Conservation (phyloP, 2,329 filamentous ascomycete species). For the Alternaria sp. region DNA sequence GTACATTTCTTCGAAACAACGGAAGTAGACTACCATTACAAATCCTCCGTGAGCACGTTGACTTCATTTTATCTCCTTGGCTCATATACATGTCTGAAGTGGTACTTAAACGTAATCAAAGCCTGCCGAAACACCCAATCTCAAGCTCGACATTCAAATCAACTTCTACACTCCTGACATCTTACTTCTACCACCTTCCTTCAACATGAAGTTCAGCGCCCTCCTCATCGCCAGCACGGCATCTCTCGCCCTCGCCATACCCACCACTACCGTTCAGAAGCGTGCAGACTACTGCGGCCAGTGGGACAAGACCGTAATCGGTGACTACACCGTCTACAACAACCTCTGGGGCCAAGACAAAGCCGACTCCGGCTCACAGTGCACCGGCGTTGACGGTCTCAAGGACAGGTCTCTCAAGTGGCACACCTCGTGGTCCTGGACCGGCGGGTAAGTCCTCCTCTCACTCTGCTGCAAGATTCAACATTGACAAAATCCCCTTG, state of each 20-base stretch:
- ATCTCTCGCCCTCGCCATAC: constrained; percentile 41
- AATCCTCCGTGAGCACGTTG: constrained; percentile 18
- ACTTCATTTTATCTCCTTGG: constrained; percentile 19
- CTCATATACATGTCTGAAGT: constrained; percentile 6
- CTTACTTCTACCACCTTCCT: not conserved
- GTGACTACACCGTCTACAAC: constrained; percentile 49
- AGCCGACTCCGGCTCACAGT: constrained; percentile 58
- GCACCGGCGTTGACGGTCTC: constrained; percentile 55
- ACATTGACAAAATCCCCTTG: constrained; percentile 9
- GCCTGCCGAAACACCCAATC: constrained; percentile 4
- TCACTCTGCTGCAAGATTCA: not conserved
- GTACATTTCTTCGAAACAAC: constrained; percentile 18
- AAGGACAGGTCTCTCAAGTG: constrained; percentile 53
- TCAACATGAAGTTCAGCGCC: constrained; percentile 44
- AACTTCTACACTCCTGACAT: not conserved
- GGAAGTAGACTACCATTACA: constrained; percentile 11
- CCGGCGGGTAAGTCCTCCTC: constrained; percentile 47
- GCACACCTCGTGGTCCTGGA: constrained; percentile 57
- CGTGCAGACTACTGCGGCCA: constrained; percentile 48
- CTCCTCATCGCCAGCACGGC: constrained; percentile 39
- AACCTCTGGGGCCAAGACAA: constrained; percentile 56
- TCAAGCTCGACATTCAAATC: not conserved
- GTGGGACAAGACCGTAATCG: constrained; percentile 40
- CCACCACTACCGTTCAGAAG: constrained; percentile 40
- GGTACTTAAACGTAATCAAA: constrained; percentile 27